Percentiles rank a stretch among this genome's conserved stretches.
phyloP scores from a whole-genome alignment of 2,329 filamentous ascomycete genomes.

The Fusarium brevicatenulatum region DNA sequence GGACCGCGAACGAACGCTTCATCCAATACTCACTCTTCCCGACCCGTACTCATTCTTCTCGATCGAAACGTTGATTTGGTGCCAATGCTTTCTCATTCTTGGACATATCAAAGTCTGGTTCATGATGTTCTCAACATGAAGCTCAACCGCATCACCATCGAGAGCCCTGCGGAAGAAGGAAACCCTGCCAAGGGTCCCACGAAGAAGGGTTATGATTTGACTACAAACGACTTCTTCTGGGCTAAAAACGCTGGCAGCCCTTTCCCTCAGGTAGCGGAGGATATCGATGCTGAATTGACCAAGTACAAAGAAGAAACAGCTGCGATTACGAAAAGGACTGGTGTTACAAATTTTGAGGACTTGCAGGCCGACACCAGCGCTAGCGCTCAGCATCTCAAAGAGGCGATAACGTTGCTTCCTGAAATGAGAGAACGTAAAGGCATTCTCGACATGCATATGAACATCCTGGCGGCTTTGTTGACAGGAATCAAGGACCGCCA shows the following conservation, averaged over 20 bases:
- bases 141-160: conserved; percentile 93
- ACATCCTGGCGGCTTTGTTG: conserved; percentile 82
- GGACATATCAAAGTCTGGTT: conserved; percentile 83
- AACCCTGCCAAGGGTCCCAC: conserved; percentile 78
- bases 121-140: conserved; percentile 68
- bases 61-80: conserved; percentile 96
- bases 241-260: conserved; percentile 88
- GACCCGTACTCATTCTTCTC: conserved; percentile 91
- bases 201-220: conserved; percentile 92
- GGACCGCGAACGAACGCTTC: conserved; percentile 66
- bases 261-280: conserved; percentile 95
- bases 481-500: conserved; percentile 92
- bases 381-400: conserved; percentile 93
- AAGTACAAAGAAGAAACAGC: conserved; percentile 96
- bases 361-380: conserved; percentile 88
- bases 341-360: conserved; percentile 91
- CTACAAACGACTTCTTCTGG: conserved; percentile 95
- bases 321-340: conserved; percentile 94
- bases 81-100: conserved; percentile 97
- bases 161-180: conserved; percentile 80
- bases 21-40: conserved; percentile 71
- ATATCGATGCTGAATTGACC: conserved; percentile 92
- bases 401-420: conserved; percentile 90
- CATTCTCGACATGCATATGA: conserved; percentile 99
- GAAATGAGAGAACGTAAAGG: conserved; percentile 93